Percentiles rank a stretch among this genome's conserved stretches.
These are phyloP conservation scores for Vigna mungo DNA, from an alignment of 306 rosid species.

Conservation along the genomic window DNA sequence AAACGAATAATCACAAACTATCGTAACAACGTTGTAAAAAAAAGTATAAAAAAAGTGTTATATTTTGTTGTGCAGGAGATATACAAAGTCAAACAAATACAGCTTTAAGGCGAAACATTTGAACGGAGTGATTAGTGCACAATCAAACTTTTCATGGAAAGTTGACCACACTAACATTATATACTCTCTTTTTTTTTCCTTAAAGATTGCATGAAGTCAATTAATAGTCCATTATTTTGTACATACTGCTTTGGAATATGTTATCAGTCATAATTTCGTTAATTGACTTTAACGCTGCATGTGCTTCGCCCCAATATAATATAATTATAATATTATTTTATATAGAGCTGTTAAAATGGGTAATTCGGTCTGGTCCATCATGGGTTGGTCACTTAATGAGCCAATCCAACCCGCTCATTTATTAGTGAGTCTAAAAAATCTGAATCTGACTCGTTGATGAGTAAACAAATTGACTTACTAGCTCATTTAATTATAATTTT, in stretches of 20 bases:
- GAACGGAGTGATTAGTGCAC: constrained; percentile 28
- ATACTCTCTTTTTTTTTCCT: background rate
- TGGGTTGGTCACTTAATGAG: too few species aligned
- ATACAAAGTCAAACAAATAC: constrained; percentile 35
- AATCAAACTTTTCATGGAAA: constrained; percentile 27
- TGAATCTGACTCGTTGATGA: too few species aligned
- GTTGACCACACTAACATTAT: constrained; percentile 40
- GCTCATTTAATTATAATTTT: too few species aligned
- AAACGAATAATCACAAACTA: too few species aligned
- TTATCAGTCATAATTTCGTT: constrained; percentile 9
- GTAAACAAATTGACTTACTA: too few species aligned
- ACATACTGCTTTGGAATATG: constrained; percentile 3
- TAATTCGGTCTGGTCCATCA: too few species aligned
- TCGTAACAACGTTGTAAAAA: too few species aligned
- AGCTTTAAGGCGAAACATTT: constrained; percentile 23
- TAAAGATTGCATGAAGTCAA: constrained; percentile 35
- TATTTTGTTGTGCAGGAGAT: background rate
- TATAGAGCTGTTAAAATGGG: too few species aligned
- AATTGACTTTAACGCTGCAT: constrained; percentile 26
- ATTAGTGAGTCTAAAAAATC: too few species aligned
- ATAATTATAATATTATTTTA: background rate
- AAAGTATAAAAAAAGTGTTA: too few species aligned
- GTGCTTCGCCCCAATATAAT: background rate
- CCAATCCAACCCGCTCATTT: too few species aligned
- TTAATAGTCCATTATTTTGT: constrained; percentile 13